Evolutionary conservation across 495 filamentous ascomycete genomes (phyloP).

Genomic region (Aspergillus nidulans): DNA sequence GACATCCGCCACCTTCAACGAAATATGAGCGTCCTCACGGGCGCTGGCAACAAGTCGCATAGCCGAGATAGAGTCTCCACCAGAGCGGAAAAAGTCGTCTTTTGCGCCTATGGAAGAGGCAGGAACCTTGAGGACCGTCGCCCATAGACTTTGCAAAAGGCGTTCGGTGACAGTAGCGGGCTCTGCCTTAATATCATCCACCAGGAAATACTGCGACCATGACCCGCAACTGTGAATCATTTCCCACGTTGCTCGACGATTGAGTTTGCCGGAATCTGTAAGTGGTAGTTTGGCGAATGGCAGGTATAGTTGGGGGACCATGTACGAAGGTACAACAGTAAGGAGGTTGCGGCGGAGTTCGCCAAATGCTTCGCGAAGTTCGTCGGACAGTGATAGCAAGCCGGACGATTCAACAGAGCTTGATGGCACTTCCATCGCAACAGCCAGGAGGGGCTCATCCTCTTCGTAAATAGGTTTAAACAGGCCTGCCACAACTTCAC

Average conservation of each 20-base stretch:
- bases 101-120: slow-evolving; percentile 11
- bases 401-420: not conserved
- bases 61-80: slow-evolving; percentile 39
- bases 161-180: slow-evolving; percentile 4
- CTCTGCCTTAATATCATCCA: slow-evolving; percentile 1
- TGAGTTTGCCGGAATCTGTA: slow-evolving; percentile 10
- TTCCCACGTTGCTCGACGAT: slow-evolving; percentile 4
- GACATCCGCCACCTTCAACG: slow-evolving; percentile 34
- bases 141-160: slow-evolving; percentile 1
- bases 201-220: slow-evolving; percentile 4
- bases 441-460: not conserved
- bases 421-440: not conserved
- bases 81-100: slow-evolving; percentile 36
- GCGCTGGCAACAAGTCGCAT: slow-evolving; percentile 26
- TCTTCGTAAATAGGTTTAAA: not conserved
- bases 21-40: not conserved
- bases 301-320: slow-evolving; percentile 9
- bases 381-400: not conserved
- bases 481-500: slow-evolving; percentile 5
- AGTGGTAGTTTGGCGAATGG: slow-evolving; percentile 7
- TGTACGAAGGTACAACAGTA: slow-evolving; percentile 4
- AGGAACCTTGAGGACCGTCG: slow-evolving; percentile 1
- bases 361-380: not conserved
- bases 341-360: not conserved
- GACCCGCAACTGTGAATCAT: not conserved